phyloP scores from a whole-genome alignment of 352 stramenopile genomes.

The Phytophthora citrophthora region DNA sequence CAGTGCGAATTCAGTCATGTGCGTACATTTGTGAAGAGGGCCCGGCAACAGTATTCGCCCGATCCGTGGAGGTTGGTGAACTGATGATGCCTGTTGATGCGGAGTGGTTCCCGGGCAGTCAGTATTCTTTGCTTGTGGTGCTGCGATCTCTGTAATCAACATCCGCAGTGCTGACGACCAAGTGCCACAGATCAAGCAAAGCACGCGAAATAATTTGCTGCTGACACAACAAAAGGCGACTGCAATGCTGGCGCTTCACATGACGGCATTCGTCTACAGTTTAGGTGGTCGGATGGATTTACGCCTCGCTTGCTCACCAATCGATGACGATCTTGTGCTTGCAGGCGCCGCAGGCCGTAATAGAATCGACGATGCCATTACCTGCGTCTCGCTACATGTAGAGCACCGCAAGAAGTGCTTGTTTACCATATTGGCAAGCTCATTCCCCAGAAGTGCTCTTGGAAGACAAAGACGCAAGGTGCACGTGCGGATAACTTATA shows the following conservation, averaged over 20 bases:
- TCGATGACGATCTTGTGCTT: slow-evolving; percentile 12
- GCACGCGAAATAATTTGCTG: slow-evolving; percentile 32
- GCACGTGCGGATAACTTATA: no score
- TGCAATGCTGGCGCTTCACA: background rate
- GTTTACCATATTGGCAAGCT: no score
- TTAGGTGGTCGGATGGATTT: slow-evolving; percentile 26
- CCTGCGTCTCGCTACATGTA: background rate
- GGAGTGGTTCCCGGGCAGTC: background rate
- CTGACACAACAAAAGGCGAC: slow-evolving; percentile 36
- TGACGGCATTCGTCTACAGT: slow-evolving; percentile 33
- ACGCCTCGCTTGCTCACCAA: slow-evolving; percentile 23
- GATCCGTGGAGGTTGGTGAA: no score
- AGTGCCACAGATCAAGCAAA: slow-evolving; percentile 2
- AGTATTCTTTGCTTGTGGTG: background rate
- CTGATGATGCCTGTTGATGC: no score
- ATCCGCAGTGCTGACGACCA: background rate
- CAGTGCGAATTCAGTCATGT: no score
- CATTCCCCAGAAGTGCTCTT: no score
- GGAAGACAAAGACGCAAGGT: no score
- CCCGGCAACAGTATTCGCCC: no score
- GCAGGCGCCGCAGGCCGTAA: background rate
- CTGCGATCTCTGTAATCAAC: slow-evolving; percentile 2
- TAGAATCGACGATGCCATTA: slow-evolving; percentile 8
- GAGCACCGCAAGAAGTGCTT: no score
- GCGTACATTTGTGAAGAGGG: no score